Evolutionary conservation across 257 asterid species (phyloP), one percentile per base, ranked within the genome.

Genomic region (Jacaranda copaia): DNA sequence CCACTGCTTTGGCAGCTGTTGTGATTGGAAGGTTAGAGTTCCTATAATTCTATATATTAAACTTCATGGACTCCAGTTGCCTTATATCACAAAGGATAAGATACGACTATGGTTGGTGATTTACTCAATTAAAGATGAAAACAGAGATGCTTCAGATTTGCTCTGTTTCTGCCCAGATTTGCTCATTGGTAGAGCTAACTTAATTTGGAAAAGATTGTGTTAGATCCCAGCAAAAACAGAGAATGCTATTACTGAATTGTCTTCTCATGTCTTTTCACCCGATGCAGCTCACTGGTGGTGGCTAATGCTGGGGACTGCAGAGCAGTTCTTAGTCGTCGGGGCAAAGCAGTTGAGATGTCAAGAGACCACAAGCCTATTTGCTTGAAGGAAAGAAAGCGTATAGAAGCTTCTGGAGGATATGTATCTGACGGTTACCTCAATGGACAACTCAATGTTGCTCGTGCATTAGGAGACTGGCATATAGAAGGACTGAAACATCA

Each of bases 281-380:
- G 66, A 70, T 67, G 55, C 86, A 96, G 99, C 77, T 88, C 97
- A 1, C 75, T 93, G 76, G 95, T 96, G 72, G 99, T 96, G 85
- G 99, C 98, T 25, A 96, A 96, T 86, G 99, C 91, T 9, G 99
- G 99, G 69, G 99, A 96, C 61, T 93, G 98, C 81, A 80, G 99
- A 80, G 99, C 99, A 13, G 98, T 96, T 38, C 98, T 96, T 15
- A 90, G 97, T 69, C 93, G 97, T 18, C 88, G 95, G 46, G 99
- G 98, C 53, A 91, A 93, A 82, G 99, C 99, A 19, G 81, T 96
- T 52, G 99, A 91, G 86, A 96, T 96, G 99, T 96, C 99, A 10
- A 87, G 97, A 74, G 99, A 96, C 77, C 99, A 96, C 60, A 96
- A 89, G 73, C 98, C 99, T 0, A 45, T 79, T 32, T 89, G 92